Conservation (phyloP, 1,284 basidiomycete genomes). For the Naganishia sp. region DNA sequence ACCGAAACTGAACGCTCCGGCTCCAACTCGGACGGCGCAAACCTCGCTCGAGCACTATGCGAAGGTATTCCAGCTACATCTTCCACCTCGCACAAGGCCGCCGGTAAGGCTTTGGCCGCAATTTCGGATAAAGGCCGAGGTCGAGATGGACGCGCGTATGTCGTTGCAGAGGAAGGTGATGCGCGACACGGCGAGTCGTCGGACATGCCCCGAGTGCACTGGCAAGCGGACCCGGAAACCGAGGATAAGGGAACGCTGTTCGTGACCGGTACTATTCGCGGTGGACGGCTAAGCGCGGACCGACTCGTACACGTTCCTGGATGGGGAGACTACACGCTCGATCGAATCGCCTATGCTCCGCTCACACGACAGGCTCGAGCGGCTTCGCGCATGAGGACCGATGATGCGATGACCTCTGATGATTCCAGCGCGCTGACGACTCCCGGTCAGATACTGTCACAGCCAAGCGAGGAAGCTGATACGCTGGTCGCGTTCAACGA, state of each 20-base stretch:
- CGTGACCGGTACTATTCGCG: conserved; percentile 82
- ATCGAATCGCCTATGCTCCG: conserved; percentile 63
- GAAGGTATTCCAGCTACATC: conserved; percentile 66
- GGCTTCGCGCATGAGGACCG: conserved; percentile 36
- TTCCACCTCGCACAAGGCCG: neutral
- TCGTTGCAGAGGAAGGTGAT: conserved; percentile 67
- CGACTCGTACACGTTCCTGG: conserved; percentile 85
- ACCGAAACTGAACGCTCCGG: conserved; percentile 56
- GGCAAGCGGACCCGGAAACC: conserved; percentile 47
- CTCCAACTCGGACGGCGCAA: conserved; percentile 56
- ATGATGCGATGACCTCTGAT: conserved; percentile 41
- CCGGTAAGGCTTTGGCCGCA: conserved; percentile 10
- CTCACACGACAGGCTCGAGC: conserved; percentile 44
- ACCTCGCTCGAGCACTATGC: conserved; percentile 70
- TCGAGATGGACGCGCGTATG: conserved; percentile 75
- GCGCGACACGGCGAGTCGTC: conserved; percentile 36
- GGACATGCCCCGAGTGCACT: conserved; percentile 2
- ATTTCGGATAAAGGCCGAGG: conserved; percentile 42
- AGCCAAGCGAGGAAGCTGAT: conserved; percentile 69
- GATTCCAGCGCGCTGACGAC: neutral
- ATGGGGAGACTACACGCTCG: conserved; percentile 82
- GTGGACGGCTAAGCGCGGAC: conserved; percentile 75
- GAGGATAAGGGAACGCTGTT: conserved; percentile 59
- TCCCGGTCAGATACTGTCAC: conserved; percentile 43
- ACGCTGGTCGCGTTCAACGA: conserved; percentile 85